Evolutionary conservation across 176 grass and related monocot species (phyloP).

Genomic region (Sorghum bicolor): Sorghum_bicolor_NCBIv3 NC_012870.2:13965501-13966000

Average conservation of each 20-base stretch:
- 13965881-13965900: neutral
- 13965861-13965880: slow-evolving; percentile 35
- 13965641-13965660: no score
- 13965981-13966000: neutral
- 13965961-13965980: neutral
- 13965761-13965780: slow-evolving; percentile 23
- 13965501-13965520: no score
- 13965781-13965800: slow-evolving; percentile 13
- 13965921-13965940: slow-evolving; percentile 23
- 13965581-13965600: no score
- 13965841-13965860: slow-evolving; percentile 48
- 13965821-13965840: slow-evolving; percentile 35
- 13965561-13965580: no score
- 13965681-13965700: slow-evolving; percentile 16
- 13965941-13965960: neutral
- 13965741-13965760: slow-evolving; percentile 27
- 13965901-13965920: slow-evolving; percentile 45
- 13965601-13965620: no score
- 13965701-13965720: slow-evolving; percentile 39
- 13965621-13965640: no score
- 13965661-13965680: no score
- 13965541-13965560: neutral
- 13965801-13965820: slow-evolving; percentile 32
- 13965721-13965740: slow-evolving; percentile 44
- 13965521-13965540: neutral